These are phyloP conservation scores for Cryphonectria radicalis DNA, from an alignment of 2,329 filamentous ascomycete genomes.

Conservation along the genomic window DNA sequence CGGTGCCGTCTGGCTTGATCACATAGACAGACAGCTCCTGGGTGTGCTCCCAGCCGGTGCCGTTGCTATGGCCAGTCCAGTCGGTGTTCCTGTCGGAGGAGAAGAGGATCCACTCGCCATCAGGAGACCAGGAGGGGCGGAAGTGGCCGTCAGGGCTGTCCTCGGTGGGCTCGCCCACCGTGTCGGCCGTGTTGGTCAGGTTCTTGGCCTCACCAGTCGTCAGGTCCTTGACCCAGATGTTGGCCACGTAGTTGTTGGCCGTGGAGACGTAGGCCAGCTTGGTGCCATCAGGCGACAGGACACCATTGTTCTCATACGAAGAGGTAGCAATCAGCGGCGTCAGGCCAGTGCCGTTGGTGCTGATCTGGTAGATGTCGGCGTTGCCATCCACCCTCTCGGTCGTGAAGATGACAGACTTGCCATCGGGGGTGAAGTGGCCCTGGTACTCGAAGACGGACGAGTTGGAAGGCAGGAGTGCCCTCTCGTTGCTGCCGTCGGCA, in stretches of 20 bases:
- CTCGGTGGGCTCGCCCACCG: conserved; percentile 25
- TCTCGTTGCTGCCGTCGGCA: conserved; percentile 44
- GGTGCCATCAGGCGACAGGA: conserved; percentile 44
- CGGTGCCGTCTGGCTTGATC: conserved; percentile 43
- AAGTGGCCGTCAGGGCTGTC: conserved; percentile 42
- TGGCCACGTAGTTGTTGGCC: conserved; percentile 40
- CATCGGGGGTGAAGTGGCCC: conserved; percentile 43
- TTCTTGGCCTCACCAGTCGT: conserved; percentile 39
- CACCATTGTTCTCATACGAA: conserved; percentile 43
- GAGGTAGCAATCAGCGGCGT: conserved; percentile 40
- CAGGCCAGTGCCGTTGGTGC: conserved; percentile 41
- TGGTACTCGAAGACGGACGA: conserved; percentile 44
- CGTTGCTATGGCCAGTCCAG: conserved; percentile 47
- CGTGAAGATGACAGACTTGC: conserved; percentile 46
- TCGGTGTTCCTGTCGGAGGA: conserved; percentile 46
- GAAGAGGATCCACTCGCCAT: conserved; percentile 47
- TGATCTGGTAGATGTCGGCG: conserved; percentile 45
- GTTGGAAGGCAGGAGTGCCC: conserved; percentile 38
- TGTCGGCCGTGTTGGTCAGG: conserved; percentile 41
- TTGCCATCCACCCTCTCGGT: conserved; percentile 46
- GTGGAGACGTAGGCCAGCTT: conserved; percentile 47
- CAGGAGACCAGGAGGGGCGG: conserved; percentile 45
- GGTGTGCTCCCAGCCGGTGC: conserved; percentile 47
- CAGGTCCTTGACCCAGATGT: conserved; percentile 47
- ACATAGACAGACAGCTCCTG: conserved; percentile 47